Base-by-base conservation (phyloP, 495 filamentous ascomycete genomes). In the Penicillium macrosclerotiorum region DNA sequence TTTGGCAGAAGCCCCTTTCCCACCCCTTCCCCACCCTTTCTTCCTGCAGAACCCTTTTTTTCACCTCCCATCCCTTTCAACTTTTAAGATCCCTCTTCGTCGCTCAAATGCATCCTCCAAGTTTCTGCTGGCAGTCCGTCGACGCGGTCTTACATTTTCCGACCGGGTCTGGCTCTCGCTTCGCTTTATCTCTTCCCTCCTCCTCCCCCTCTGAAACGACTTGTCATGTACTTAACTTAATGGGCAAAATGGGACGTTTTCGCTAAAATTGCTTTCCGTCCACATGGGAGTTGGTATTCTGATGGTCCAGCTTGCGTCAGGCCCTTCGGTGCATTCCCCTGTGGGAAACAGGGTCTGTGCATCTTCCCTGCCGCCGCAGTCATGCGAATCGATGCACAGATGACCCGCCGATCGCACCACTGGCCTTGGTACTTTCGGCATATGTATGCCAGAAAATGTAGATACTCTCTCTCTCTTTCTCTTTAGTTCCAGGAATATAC, bases 211-310 rank as follows among this genome's bases (percentile, higher is more conserved):
- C 38, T 33, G 53, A 53, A 45, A 54, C 49, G 52, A 61, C 52
- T 43, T 64, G 29, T 60, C 49, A 53, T 67, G 59, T 62, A 65
- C 46, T 51, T 69, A 63, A 43, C 45, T 55, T 65, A 64, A 59
- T 63, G 59, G 64, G 54, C 48, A 62, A 64, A 65, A 63, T 57
- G 52, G 52, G 54, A 63, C 43, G 44, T 55, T 59, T 47, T 63
- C 45, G 45, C 52, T 54, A 35, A 39, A 57, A 34, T 50, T 7
- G 16, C 3, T 20, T 16, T 20, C 31, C 32, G 19, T 45, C 16
- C 32, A 27, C 14, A 19, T 36, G n/a, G n/a, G n/a, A n/a, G n/a
- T n/a, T n/a, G n/a, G n/a, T n/a, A n/a, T n/a, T n/a, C n/a, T n/a
- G n/a, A n/a, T n/a, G n/a, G n/a, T n/a, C n/a, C n/a, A n/a, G n/a